These are phyloP conservation scores for Neurospora sp. DNA, from an alignment of 495 filamentous ascomycete genomes.

Conservation along the genomic window DNA sequence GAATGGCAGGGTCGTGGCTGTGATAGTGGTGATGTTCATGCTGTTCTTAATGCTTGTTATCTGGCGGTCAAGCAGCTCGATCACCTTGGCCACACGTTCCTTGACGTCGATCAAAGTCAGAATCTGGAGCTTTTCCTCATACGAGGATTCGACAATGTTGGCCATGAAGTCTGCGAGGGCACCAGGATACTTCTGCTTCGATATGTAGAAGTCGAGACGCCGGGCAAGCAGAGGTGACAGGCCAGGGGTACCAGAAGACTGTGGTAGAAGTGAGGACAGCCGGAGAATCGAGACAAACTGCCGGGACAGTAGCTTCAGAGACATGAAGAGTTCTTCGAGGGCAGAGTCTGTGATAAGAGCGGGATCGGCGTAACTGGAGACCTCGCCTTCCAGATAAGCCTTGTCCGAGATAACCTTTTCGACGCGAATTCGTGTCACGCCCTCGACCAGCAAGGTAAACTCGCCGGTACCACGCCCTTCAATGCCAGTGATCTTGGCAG, in stretches of 20 bases:
- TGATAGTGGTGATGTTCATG: conserved; percentile 65
- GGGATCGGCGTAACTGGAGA: conserved; percentile 30
- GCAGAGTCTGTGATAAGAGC: conserved; percentile 34
- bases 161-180: conserved; percentile 93
- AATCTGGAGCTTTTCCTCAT: conserved; percentile 83
- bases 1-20: conserved; percentile 46
- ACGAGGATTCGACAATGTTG: conserved; percentile 71
- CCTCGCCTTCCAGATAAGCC: conserved; percentile 76
- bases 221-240: conserved; percentile 77
- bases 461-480: conserved; percentile 72
- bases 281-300: conserved; percentile 74
- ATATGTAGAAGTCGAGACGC: conserved; percentile 76
- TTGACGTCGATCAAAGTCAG: conserved; percentile 66
- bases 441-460: conserved; percentile 76
- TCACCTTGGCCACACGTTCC: conserved; percentile 65
- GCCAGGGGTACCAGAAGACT: conserved; percentile 41
- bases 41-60: conserved; percentile 72
- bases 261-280: conserved; percentile 65
- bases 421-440: conserved; percentile 64
- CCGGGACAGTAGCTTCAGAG: conserved; percentile 69
- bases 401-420: conserved; percentile 66
- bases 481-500: conserved; percentile 74
- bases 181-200: conserved; percentile 74
- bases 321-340: conserved; percentile 59
- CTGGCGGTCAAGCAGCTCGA: conserved; percentile 71